Conservation (phyloP, 352 stramenopile genomes). For the Pythium dissotocum region DNA sequence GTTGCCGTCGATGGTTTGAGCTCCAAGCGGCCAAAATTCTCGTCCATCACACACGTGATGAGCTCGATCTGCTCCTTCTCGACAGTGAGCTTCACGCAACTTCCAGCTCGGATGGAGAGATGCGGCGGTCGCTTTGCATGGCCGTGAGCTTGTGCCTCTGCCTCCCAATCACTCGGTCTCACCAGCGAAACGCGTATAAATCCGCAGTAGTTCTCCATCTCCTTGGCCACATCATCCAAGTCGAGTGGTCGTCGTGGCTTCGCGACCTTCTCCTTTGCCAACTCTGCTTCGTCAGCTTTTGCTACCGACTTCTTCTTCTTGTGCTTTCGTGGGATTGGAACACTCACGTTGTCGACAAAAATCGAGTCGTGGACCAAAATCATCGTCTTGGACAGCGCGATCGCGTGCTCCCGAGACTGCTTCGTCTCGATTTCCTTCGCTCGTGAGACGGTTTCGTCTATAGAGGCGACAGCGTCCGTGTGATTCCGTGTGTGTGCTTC, state of each 20-base stretch:
- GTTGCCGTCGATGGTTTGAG: not conserved
- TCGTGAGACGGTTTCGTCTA: constrained; percentile 36
- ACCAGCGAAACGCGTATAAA: constrained; percentile 39
- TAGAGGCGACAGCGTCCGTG: constrained; percentile 37
- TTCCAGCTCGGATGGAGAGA: constrained; percentile 13
- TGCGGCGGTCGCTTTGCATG: constrained; percentile 16
- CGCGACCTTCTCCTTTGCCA: not conserved
- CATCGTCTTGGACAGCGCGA: constrained; percentile 32
- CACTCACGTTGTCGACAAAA: constrained; percentile 48
- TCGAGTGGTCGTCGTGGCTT: constrained; percentile 33
- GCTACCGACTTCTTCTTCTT: constrained; percentile 24
- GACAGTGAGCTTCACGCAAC: constrained; percentile 35
- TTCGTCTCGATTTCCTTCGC: constrained; percentile 14
- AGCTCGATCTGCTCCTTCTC: constrained; percentile 70
- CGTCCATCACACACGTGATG: constrained; percentile 54
- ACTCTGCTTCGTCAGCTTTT: not conserved
- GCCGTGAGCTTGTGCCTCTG: not conserved
- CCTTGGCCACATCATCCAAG: constrained; percentile 48
- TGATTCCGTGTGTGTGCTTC: constrained; percentile 26
- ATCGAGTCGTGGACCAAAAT: constrained; percentile 37
- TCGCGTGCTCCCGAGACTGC: constrained; percentile 19
- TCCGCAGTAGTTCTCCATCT: constrained; percentile 56
- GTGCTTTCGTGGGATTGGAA: constrained; percentile 36
- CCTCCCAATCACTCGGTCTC: constrained; percentile 38
- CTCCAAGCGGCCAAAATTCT: constrained; percentile 52